Evolutionary conservation across 2,329 filamentous ascomycete genomes (phyloP), one percentile per base, ranked within the genome.

Genomic region (Fulvia fulva): DNA sequence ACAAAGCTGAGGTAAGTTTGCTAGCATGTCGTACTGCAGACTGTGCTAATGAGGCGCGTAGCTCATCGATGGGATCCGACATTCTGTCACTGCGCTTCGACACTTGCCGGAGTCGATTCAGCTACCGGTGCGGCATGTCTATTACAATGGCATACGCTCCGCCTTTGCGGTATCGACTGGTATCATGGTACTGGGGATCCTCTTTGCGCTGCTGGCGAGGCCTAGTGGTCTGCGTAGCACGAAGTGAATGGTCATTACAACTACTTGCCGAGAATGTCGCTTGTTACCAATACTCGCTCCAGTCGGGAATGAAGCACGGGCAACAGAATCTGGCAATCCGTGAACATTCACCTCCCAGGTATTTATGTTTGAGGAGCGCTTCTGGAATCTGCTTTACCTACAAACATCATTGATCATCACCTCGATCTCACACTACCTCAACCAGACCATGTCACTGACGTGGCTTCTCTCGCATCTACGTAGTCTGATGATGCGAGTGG

Each of bases 61-160:
- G 83, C 72, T 87, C 32, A 83, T 87, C 49, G 78, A 86, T 26
- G 77, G 82, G 55, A 84, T 87, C 55, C 77, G 83, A 11, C 85
- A 87, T 63, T 86, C 84, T 0, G 80, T 86, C 2, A 78, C 80
- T 1, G 79, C 79, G 1, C 76, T 87, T 12, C 75, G 76, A n/a
- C 70, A 76, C 9, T 75, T 87, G 0, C 82, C 83, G 1, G 78
- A 78, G 0, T 82, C 85, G 9, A 69, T 84, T 19, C 83, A 86
- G 63, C 76, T 82, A 22, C 77, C 78, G 25, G 84, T 81, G 2
- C 77, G 83, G 3, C 68, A 81, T 14, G 82, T 86, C 0, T 87
- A 87, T 63, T 86, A 86, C 54, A 77, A 82, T 14, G 83, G 83
- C 0, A 76, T 87, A 9, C 75, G 75, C 32, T 80, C 82, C 54